Evolutionary conservation across 176 grass and related monocot genomes (phyloP).

Genomic region (Zoysia japonica): DNA sequence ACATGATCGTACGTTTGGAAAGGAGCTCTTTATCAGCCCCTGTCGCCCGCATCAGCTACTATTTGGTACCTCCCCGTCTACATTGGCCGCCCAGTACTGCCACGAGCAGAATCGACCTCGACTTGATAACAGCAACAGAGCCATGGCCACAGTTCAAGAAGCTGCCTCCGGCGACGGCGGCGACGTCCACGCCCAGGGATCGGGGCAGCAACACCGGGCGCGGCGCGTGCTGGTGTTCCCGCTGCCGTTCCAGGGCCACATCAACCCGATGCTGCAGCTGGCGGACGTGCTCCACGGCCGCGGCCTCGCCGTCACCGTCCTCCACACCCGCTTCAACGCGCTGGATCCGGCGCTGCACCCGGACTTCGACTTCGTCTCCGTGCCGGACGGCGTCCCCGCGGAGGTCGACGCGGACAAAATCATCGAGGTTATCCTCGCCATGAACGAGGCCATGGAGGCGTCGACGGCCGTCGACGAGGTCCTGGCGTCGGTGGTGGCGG

Average conservation of each 20-base stretch:
- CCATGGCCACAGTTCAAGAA: too few relatives aligned
- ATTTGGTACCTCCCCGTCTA: too few relatives aligned
- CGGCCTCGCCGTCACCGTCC: constrained; percentile 47
- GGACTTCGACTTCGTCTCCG: background rate
- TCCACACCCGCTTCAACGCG: constrained; percentile 13
- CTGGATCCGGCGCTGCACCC: background rate
- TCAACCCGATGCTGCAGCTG: constrained; percentile 58
- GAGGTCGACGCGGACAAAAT: background rate
- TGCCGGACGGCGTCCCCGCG: background rate
- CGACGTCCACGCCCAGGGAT: too few relatives aligned
- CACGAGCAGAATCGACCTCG: too few relatives aligned
- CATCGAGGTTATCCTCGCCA: background rate
- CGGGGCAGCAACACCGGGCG: too few relatives aligned
- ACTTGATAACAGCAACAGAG: too few relatives aligned
- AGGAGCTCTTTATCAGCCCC: too few relatives aligned
- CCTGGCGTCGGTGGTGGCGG: background rate
- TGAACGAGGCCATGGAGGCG: constrained; percentile 23
- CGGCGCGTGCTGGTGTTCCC: constrained; percentile 43
- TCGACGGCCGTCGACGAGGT: background rate
- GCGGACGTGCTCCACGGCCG: constrained; percentile 35
- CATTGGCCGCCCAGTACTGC: too few relatives aligned
- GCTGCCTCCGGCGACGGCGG: too few relatives aligned
- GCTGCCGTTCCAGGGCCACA: constrained; percentile 52
- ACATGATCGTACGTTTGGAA: too few relatives aligned
- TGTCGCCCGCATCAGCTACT: too few relatives aligned